Conservation (phyloP, 2,329 filamentous ascomycete species). For the Cercospora brassicicola region DNA sequence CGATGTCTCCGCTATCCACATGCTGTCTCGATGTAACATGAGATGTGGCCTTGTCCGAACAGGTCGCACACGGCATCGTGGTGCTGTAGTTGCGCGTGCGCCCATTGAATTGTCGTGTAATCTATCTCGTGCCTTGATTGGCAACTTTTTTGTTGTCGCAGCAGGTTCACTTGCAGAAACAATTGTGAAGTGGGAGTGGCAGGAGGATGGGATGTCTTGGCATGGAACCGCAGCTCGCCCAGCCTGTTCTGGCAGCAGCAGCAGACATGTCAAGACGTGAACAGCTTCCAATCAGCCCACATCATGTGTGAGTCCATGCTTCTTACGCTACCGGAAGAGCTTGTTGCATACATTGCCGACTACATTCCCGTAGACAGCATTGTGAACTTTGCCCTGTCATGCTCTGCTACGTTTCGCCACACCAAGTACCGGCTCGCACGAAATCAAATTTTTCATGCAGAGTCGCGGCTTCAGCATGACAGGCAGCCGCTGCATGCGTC, state of each 20-base stretch:
- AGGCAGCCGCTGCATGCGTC: constrained; percentile 5
- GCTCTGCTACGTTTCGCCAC: background rate
- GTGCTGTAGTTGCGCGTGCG: background rate
- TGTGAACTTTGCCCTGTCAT: constrained; percentile 8
- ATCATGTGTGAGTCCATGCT: background rate
- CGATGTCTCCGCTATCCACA: background rate
- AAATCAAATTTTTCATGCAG: background rate
- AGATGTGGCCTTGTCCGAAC: background rate
- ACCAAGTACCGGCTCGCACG: background rate
- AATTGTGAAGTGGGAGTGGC: background rate
- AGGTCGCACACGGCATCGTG: background rate
- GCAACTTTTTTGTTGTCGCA: background rate
- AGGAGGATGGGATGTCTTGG: background rate
- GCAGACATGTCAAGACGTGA: background rate
- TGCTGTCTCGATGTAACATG: background rate
- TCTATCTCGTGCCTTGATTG: background rate
- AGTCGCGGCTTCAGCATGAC: constrained; percentile 9
- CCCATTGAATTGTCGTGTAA: background rate
- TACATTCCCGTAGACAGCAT: constrained; percentile 2
- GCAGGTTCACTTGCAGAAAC: background rate
- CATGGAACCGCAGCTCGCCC: background rate
- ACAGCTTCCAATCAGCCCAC: background rate
- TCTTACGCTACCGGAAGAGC: constrained; percentile 19
- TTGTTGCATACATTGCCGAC: constrained; percentile 15
- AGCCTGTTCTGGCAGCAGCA: background rate